Percentiles rank a stretch among this genome's conserved stretches.
These are phyloP conservation scores for Leccinum uliginosum DNA, from an alignment of 768 basidiomycete genomes.

Conservation along the genomic window DNA sequence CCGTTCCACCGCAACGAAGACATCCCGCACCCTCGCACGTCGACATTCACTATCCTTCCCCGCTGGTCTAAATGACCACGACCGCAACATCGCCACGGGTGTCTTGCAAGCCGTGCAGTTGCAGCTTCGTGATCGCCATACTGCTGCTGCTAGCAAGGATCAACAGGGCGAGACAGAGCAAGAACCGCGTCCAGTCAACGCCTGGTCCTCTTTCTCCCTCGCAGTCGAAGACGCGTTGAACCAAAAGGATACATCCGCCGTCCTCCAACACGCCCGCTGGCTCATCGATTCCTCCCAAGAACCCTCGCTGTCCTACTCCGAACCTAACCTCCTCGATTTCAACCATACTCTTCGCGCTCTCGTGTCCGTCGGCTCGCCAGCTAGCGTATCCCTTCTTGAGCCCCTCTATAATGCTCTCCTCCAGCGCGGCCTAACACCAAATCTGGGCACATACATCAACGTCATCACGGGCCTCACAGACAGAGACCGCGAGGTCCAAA, in stretches of 20 bases:
- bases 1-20: slow-evolving; percentile 27
- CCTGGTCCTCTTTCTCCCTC: slow-evolving; percentile 18
- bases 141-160: slow-evolving; percentile 28
- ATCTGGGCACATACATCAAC: slow-evolving; percentile 52
- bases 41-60: slow-evolving; percentile 60
- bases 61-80: slow-evolving; percentile 34
- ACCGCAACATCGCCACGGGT: slow-evolving; percentile 35
- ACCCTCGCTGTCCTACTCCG: slow-evolving; percentile 19
- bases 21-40: slow-evolving; percentile 44
- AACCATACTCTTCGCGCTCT: slow-evolving; percentile 52
- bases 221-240: slow-evolving; percentile 18
- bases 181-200: slow-evolving; percentile 23
- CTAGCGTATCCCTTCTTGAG: slow-evolving; percentile 55
- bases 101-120: slow-evolving; percentile 62
- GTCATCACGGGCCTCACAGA: slow-evolving; percentile 60
- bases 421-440: slow-evolving; percentile 55
- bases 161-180: slow-evolving; percentile 16
- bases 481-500: slow-evolving; percentile 63
- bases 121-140: slow-evolving; percentile 58
- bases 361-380: slow-evolving; percentile 35
- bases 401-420: slow-evolving; percentile 74
- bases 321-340: slow-evolving; percentile 49
- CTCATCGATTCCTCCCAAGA: slow-evolving; percentile 33
- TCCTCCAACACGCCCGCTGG: slow-evolving; percentile 22
- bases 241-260: slow-evolving; percentile 2